Conservation (phyloP, 257 asterid species). For the Solanum dulcamara region DNA sequence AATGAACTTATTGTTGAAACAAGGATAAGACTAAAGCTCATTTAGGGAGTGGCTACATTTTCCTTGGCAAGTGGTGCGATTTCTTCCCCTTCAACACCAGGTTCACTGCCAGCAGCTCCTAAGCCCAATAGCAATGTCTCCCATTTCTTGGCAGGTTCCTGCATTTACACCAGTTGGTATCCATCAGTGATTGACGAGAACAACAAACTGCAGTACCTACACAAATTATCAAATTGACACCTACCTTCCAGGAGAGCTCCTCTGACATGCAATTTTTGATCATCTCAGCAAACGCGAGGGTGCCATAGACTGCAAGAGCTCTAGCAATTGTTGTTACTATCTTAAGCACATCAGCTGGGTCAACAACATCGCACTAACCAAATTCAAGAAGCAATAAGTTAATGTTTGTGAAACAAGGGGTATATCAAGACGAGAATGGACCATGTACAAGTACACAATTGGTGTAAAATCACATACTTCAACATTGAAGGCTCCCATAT, state of each 20-base stretch:
- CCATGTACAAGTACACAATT: not conserved
- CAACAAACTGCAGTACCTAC: not conserved
- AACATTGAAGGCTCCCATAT: slow-evolving; percentile 83
- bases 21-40: not conserved
- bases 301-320: slow-evolving; percentile 58
- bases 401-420: not conserved
- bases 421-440: not conserved
- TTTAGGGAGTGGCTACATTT: slow-evolving; percentile 76
- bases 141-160: slow-evolving; percentile 96
- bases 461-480: slow-evolving; percentile 32
- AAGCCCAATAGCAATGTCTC: slow-evolving; percentile 52
- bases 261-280: slow-evolving; percentile 75
- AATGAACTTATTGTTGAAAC: not conserved
- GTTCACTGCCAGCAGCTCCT: slow-evolving; percentile 58
- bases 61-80: slow-evolving; percentile 82
- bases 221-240: not conserved
- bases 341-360: slow-evolving; percentile 62
- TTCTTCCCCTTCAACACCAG: slow-evolving; percentile 73
- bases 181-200: not conserved
- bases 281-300: slow-evolving; percentile 53
- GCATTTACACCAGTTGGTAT: not conserved
- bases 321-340: slow-evolving; percentile 43
- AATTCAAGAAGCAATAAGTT: not conserved
- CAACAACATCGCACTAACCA: slow-evolving; percentile 61
- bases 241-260: slow-evolving; percentile 97